Base-by-base conservation (phyloP, 1,284 basidiomycete genomes). In the Ganoderma lingzhi region DNA sequence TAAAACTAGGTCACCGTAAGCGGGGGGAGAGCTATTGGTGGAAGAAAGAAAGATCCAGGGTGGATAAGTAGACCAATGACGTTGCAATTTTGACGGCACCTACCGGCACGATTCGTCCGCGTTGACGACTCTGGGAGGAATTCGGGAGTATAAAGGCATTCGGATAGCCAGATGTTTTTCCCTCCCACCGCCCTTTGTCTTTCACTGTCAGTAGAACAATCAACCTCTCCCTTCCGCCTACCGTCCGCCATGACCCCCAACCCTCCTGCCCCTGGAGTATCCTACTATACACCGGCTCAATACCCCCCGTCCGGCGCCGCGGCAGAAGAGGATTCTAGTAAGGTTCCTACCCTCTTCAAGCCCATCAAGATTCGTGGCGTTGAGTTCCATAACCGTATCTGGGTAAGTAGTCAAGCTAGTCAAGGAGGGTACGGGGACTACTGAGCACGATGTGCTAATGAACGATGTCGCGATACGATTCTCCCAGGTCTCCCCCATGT, bases 331-430 rank as follows among this genome's bases (percentile, higher is more conserved):
- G 83, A 86, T 62, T 80, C 81, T 9, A 8, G 23, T 8, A 44
- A 64, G n/a, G 59, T 75, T 28, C 90, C 92, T 2, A 80, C 84
- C 62, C 79, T 94, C 10, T 95, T 95, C 79, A 80, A 88, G 72
- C 88, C 90, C 8, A 75, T 94, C 66, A 89, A 81, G 12, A 86
- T 94, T 42, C 82, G 86, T 63, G 85, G 85, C 60, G 82, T 88
- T 1, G 84, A 83, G 19, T 91, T 94, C 82, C 91, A 91, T 75
- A 93, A 94, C 76, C 83, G 89, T 51, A 88, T 92, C 58, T 88
- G 87, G 76, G 89, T 88, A 53, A 66, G 69, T 63, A 15, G 8
- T 45, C 32, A 3, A n/a, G n/a, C 23, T 23, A 6, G 9, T 55
- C 30, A 14, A 48, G 15, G 32, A 2, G 15, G 32, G 14, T 32